Base-by-base conservation (phyloP, 2,329 filamentous ascomycete species). In the Dactylonectria macrodidyma region DNA sequence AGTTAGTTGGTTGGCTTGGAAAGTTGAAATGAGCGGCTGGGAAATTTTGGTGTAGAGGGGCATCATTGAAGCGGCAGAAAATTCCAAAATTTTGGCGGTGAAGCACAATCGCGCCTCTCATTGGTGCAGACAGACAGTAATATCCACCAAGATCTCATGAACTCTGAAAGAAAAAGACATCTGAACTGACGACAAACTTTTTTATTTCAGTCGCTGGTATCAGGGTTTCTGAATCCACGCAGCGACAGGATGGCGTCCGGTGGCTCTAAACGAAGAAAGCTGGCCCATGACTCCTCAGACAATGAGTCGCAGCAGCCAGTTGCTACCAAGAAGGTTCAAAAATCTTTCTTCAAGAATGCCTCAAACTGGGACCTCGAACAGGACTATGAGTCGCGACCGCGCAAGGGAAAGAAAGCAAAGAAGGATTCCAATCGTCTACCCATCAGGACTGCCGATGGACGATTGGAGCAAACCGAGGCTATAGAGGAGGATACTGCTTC, bases 311-410 rank as follows among this genome's bases (percentile, higher is more conserved):
- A 72, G 70, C 79, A 70, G 44, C 77, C 73, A 34, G 66, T 76
- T 33, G 75, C 76, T 7, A 79, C 78, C 3, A 80, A 77, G 67
- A 85, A 82, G 61, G 80, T 85, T n/a, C 86, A 89, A 65, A 88
- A 88, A 73, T 87, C 88, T 61, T 95, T 95, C 80, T 88, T 93
- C 83, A 89, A 89, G 75, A 91, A 89, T 76, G 94, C 93, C 6
- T 87, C 93, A 66, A 91, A 90, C 81, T 98, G 95, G 95, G 91
- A 97, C 77, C 87, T 97, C 56, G 96, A 97, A 84, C 93, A 97
- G 78, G 92, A 94, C 80, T 98, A 98, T 85, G 95, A 97, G 81
- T 89, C 89, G 68, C 90, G 90, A 73, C 91, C 93, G 54, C 88
- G 93, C 74, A 96, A 96, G 80, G 91, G 90, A 77, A 94, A 92